Evolutionary conservation across 352 stramenopile species (phyloP), one percentile per base, ranked within the genome.

Genomic region (Aphanomyces astaci): DNA sequence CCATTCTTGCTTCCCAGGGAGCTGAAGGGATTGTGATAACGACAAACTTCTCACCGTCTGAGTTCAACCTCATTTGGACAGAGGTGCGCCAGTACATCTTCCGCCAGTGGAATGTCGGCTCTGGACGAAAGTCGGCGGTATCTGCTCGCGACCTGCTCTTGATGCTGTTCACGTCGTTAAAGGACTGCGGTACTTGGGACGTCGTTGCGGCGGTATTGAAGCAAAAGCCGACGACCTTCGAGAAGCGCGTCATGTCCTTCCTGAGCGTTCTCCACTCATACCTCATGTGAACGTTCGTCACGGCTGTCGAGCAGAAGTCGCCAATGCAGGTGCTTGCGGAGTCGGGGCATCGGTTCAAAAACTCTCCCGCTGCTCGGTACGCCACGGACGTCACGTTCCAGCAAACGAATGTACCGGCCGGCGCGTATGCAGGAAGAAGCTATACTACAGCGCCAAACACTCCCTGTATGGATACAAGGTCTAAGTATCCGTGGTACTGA

Each of bases 391-490:
- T 54, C 46, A 54, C 46, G 24, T 54, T 54, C 46, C 46, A 54
- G 19, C 46, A 54, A 54, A 54, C 46, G 4, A 54, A 54, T 10
- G 24, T 54, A 10, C 46, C 46, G 9, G 46, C 19, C 24, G 46
- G 46, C 46, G 24, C 17, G 7, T 54, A 9, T n/a, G 19, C 46
- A 7, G 46, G 46, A n/a, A 28, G 24, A 54, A 54, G 19, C 13
- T n/a, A n/a, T 54, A 54, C 19, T 54, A 28, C 46, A 54, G 46
- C 27, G 24, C 7, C 17, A 54, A 54, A 28, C 46, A 54, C 24
- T 10, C 17, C 27, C 24, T 54, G 9, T 54, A 54, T n/a, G 46
- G 46, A 10, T 63, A 70, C 32, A 54, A 54, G 46, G 46, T 54
- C 17, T 13, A 54, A 54, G 46, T 54, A 5, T 54, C 46, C 7